Percentiles rank a stretch among this genome's conserved stretches.
These are phyloP conservation scores for Orobanche coerulescens DNA, from an alignment of 257 asterid species.

Conservation along the genomic window DNA sequence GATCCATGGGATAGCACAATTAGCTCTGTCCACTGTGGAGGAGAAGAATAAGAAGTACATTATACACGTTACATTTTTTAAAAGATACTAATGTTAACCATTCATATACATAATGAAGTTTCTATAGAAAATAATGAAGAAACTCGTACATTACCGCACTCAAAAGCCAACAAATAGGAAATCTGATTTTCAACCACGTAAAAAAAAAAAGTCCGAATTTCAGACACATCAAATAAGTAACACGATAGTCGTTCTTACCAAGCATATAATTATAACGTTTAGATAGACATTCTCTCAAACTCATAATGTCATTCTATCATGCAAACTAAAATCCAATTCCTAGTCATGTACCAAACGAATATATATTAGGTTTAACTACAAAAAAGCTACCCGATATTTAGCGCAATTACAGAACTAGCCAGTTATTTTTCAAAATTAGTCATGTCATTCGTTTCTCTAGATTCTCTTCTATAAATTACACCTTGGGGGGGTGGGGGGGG, in stretches of 20 bases:
- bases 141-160: background rate
- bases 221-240: background rate
- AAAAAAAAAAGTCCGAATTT: background rate
- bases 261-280: background rate
- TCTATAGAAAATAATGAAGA: background rate
- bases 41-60: background rate
- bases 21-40: background rate
- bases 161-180: background rate
- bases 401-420: too few relatives aligned
- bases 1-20: constrained; percentile 8
- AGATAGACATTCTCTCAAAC: background rate
- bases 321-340: background rate
- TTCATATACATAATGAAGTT: background rate
- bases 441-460: too few relatives aligned
- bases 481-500: too few relatives aligned
- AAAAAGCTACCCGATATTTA: too few relatives aligned
- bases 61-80: background rate
- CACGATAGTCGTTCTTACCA: background rate
- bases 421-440: too few relatives aligned
- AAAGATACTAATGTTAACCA: background rate
- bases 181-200: background rate
- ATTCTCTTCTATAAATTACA: too few relatives aligned
- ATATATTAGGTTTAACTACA: too few relatives aligned
- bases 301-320: background rate
- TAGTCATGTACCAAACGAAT: background rate